Evolutionary conservation across 208 protist species (phyloP), one percentile per base, ranked within the genome.

Genomic region (Phytomonas sp.): DNA sequence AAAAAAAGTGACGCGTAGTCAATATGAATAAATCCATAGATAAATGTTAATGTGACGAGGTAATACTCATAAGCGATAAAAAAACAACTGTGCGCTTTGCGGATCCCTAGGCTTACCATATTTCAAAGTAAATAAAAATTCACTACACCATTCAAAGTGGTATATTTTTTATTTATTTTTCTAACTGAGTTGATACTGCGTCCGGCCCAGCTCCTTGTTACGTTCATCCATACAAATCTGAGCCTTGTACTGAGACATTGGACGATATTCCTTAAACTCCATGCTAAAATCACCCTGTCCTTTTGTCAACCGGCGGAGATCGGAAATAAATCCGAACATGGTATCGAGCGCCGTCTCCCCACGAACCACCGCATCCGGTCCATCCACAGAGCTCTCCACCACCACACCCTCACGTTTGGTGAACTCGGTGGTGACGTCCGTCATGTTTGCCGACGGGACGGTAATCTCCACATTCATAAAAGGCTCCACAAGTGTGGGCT

Each of bases 401-500:
- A 95, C 91, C 65, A 94, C 74, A 45, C 93, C 93, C 72, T 94
- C 91, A 66, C 93, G 85, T 71, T 91, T 91, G 36, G 82, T 76
- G 74, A 97, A 95, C 77, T 93, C 87, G 34, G 81, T 91, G 14
- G 88, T 74, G 23, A 97, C 86, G 56, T 96, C 91, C 23, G 86
- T 93, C 88, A 95, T 95, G 74, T 83, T 89, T 23, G 69, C 71
- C n/a, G 89, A 70, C 31, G 93, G 93, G 66, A 94, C 90, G 29
- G 84, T 91, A 72, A 96, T 95, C 71, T 97, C 93, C 4, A 98
- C 94, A 31, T 90, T 91, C 98, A 99, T 99, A 73, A 97, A 95
- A 36, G 98, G 98, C 87, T 99, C 97, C 63, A 98, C 88, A 29
- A 99, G 82, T 1, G 93, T 94, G 62, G 97, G 95, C 75, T 91